Evolutionary conservation across 768 basidiomycete species (phyloP), one percentile per base, ranked within the genome.

Genomic region (Boletus reticuloceps): DNA sequence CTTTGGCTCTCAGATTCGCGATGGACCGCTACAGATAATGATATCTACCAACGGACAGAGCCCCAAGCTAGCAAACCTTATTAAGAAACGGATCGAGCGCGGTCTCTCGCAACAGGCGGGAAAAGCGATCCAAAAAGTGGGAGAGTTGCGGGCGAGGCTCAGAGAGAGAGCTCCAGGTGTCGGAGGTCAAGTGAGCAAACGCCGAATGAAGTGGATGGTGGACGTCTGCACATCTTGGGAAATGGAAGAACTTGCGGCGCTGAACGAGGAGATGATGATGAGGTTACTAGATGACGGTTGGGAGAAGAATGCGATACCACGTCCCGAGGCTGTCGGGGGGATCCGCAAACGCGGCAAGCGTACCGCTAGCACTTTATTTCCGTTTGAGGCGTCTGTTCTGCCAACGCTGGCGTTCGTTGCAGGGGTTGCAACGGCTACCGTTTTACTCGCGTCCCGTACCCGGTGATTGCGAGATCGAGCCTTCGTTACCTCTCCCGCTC

Each of bases 21-120:
- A 86, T 56, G 95, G 96, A 1, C 91, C 95, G 0, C 75, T 99
- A 22, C 94, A 97, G 72, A 84, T 99, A 59, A 89, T 98, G 89
- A 85, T 99, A 49, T 95, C 93, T 17, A 98, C 97, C 5, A 91
- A 91, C 57, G 97, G 97, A 32, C 86, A 90, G 63, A 91, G 93
- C 13, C 97, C 97, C 2, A 87, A 91, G 66, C 79, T 98, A 66
- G 94, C 95, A 5, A 88, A 88, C 58, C 76, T 97, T 62, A 84
- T 99, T 51, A 83, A 86, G 59, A 77, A 80, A 58, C 79, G 72
- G 62, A 76, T 98, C 57, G 84, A 89, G 68, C 71, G 74, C 6
- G 75, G 78, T n/a, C 73, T 99, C 37, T 87, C 91, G 6, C 79
- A 80, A 12, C 71, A 80, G 51, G 85, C 89, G 36, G 96, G 91